Conservation (phyloP, 2,329 filamentous ascomycete species). For the Monilinia fructigena region DNA sequence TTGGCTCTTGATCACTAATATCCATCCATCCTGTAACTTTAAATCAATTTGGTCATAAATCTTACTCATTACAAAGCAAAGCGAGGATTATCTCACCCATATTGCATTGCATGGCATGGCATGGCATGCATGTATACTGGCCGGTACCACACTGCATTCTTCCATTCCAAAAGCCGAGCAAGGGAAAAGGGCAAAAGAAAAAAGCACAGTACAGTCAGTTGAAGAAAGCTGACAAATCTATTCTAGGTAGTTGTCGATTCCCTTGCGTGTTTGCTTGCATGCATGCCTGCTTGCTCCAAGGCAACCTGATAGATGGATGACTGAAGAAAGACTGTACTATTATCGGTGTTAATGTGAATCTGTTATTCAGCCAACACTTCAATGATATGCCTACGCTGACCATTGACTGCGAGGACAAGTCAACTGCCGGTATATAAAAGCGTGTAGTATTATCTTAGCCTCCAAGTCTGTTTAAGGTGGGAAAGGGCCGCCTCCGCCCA, state of each 20-base stretch:
- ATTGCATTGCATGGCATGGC: no score
- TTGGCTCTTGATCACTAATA: constrained; percentile 16
- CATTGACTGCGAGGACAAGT: not conserved
- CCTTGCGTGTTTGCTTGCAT: constrained; percentile 1
- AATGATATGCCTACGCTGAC: not conserved
- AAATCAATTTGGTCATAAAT: not conserved
- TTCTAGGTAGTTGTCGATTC: not conserved
- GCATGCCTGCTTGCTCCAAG: not conserved
- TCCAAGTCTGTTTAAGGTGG: not conserved
- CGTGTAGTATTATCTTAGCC: not conserved
- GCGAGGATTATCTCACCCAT: no score
- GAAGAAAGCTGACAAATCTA: not conserved
- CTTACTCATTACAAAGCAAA: not conserved
- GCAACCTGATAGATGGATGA: constrained; percentile 3
- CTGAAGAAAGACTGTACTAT: constrained; percentile 3
- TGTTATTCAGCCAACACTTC: constrained; percentile 4
- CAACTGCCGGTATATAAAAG: not conserved
- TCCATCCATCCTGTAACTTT: not conserved
- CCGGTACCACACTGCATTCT: not conserved
- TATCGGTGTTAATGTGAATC: constrained; percentile 13
- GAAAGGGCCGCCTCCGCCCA: not conserved
- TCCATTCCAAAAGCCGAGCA: not conserved
- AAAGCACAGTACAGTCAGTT: not conserved
- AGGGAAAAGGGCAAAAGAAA: not conserved
- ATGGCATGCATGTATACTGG: no score